Evolutionary conservation across 2,329 filamentous ascomycete species (phyloP).

Genomic region (Aquanectria penicillioides): DNA sequence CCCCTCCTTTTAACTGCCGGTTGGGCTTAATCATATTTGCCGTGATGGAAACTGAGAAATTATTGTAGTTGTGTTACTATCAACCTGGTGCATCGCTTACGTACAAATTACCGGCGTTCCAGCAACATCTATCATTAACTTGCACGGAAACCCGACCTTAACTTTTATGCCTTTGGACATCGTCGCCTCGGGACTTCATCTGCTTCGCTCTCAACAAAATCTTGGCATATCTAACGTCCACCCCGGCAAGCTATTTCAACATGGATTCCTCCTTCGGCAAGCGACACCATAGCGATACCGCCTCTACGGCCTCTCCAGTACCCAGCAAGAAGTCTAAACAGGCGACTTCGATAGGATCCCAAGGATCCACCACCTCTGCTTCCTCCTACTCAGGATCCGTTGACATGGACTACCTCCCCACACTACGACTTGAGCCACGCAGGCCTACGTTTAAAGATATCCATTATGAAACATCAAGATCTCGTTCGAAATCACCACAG

Average conservation of each 20-base stretch:
- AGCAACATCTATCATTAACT: too few relatives aligned
- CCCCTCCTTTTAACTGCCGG: neutral
- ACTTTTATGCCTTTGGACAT: too few relatives aligned
- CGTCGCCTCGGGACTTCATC: too few relatives aligned
- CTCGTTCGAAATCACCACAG: constrained; percentile 38
- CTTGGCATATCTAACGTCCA: too few relatives aligned
- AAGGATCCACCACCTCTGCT: constrained; percentile 33
- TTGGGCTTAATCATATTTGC: neutral
- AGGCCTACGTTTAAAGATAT: constrained; percentile 36
- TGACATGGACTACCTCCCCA: constrained; percentile 25
- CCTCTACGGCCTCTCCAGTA: constrained; percentile 31
- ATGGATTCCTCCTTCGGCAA: constrained; percentile 38
- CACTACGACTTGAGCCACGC: constrained; percentile 29
- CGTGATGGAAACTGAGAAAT: too few relatives aligned
- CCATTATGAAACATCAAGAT: constrained; percentile 32
- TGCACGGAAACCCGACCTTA: too few relatives aligned
- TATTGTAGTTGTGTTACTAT: too few relatives aligned
- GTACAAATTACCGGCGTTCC: too few relatives aligned
- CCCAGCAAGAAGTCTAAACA: constrained; percentile 41
- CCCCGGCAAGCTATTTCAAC: too few relatives aligned
- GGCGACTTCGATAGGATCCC: constrained; percentile 37
- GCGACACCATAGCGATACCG: constrained; percentile 33
- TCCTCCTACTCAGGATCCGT: constrained; percentile 28
- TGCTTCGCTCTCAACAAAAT: too few relatives aligned
- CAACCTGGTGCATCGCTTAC: too few relatives aligned